Conservation (phyloP, 1,139 yeast species). For the Blastobotrys ciferrii region DNA sequence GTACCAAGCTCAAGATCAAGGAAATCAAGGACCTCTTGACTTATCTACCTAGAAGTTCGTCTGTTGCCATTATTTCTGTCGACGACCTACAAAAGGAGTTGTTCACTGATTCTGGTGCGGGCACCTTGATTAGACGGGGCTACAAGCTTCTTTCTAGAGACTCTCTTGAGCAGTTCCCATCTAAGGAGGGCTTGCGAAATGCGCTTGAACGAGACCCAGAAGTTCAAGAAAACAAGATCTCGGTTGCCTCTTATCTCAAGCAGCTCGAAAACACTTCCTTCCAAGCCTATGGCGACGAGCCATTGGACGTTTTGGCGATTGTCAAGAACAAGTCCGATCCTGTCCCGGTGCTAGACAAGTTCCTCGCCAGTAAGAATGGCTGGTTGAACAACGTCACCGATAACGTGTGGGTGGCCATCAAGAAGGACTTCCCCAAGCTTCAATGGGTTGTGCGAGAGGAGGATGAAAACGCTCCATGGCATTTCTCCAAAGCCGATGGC, state of each 20-base stretch:
- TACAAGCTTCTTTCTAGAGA: slow-evolving; percentile 74
- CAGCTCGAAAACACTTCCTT: slow-evolving; percentile 59
- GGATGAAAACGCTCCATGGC: slow-evolving; percentile 90
- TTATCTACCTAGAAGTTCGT: slow-evolving; percentile 92
- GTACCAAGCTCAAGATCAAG: slow-evolving; percentile 93
- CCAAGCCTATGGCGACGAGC: slow-evolving; percentile 92
- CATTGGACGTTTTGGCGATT: slow-evolving; percentile 88
- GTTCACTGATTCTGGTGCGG: slow-evolving; percentile 98
- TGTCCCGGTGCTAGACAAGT: slow-evolving; percentile 79
- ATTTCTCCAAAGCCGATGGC: slow-evolving; percentile 90
- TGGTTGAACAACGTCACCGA: slow-evolving; percentile 98
- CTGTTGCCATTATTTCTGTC: slow-evolving; percentile 95
- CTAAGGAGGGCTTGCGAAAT: slow-evolving; percentile 70
- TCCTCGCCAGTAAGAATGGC: slow-evolving; percentile 82
- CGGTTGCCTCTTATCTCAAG: slow-evolving; percentile 82
- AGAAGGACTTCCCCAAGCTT: slow-evolving; percentile 66
- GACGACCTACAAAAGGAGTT: slow-evolving; percentile 94
- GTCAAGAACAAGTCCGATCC: slow-evolving; percentile 48
- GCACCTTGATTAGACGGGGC: slow-evolving; percentile 96
- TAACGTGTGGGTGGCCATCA: slow-evolving; percentile 81
- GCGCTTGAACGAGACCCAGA: slow-evolving; percentile 78
- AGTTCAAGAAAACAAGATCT: slow-evolving; percentile 63
- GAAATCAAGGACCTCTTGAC: slow-evolving; percentile 93
- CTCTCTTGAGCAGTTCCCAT: slow-evolving; percentile 65
- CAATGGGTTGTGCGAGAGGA: slow-evolving; percentile 92